These are phyloP conservation scores for Trametes hirsuta DNA, from an alignment of 1,284 basidiomycete genomes.

Conservation along the genomic window DNA sequence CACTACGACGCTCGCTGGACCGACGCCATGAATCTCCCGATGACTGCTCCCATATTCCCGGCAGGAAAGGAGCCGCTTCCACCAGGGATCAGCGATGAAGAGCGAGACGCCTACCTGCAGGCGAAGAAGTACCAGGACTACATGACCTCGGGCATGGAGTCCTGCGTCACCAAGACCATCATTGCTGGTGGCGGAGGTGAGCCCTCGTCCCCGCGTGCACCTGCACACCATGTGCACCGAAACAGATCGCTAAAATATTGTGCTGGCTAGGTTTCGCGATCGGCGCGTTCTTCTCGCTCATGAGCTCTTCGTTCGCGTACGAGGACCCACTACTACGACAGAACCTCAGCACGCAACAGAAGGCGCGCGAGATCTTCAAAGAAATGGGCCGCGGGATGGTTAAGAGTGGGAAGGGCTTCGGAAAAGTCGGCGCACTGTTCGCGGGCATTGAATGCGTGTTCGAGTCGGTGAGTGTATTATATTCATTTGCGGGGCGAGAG, in stretches of 20 bases:
- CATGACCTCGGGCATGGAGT: constrained; percentile 77
- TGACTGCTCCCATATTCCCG: constrained; percentile 52
- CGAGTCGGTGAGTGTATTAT: constrained; percentile 79
- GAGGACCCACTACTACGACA: constrained; percentile 89
- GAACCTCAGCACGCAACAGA: constrained; percentile 68
- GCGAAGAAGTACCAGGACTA: constrained; percentile 77
- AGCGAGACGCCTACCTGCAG: constrained; percentile 69
- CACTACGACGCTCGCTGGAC: not conserved
- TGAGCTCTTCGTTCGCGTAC: constrained; percentile 94
- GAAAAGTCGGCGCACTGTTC: constrained; percentile 93
- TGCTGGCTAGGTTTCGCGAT: constrained; percentile 78
- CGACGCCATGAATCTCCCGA: constrained; percentile 23
- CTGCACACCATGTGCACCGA: not conserved
- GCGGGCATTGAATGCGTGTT: constrained; percentile 95
- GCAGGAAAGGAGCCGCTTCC: constrained; percentile 81
- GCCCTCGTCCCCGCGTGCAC: constrained; percentile 31
- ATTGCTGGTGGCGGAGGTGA: constrained; percentile 81
- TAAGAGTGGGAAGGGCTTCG: constrained; percentile 89
- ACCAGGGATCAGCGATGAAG: constrained; percentile 81
- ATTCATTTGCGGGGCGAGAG: not conserved
- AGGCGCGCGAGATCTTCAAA: constrained; percentile 86
- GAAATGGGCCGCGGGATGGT: constrained; percentile 97
- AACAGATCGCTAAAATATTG: constrained; percentile 29
- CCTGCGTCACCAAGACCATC: constrained; percentile 81
- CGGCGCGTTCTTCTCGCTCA: constrained; percentile 95